Percentiles rank a stretch among this genome's conserved stretches.
Evolutionary conservation across 768 basidiomycete species (phyloP).

Genomic region (Leccinum incarnatum): DNA sequence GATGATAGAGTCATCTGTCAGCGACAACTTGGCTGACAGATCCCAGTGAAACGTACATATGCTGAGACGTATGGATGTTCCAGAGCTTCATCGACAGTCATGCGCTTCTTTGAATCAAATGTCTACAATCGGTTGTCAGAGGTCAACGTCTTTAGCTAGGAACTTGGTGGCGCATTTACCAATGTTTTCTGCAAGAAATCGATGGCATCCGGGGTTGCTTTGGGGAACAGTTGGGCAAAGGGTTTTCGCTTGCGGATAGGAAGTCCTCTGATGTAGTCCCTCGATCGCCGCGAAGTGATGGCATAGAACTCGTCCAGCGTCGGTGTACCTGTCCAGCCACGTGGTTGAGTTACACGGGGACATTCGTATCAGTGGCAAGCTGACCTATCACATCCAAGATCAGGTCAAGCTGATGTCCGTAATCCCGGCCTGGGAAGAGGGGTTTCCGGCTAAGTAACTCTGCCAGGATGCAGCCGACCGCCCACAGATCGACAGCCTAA

Average conservation of each 20-base stretch:
- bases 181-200: constrained; percentile 73
- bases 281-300: constrained; percentile 79
- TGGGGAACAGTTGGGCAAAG: constrained; percentile 73
- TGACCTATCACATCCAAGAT: constrained; percentile 84
- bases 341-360: constrained; percentile 20
- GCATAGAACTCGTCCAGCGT: constrained; percentile 89
- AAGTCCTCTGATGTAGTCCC: constrained; percentile 84
- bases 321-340: constrained; percentile 57
- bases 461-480: constrained; percentile 72
- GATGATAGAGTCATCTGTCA: constrained; percentile 6
- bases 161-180: constrained; percentile 33
- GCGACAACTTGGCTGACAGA: neutral
- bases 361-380: neutral
- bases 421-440: constrained; percentile 85
- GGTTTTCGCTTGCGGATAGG: constrained; percentile 76
- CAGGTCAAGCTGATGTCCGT: constrained; percentile 83
- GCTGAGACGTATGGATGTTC: constrained; percentile 79
- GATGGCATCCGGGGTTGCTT: constrained; percentile 68
- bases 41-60: constrained; percentile 47
- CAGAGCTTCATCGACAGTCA: constrained; percentile 80
- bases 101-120: constrained; percentile 84
- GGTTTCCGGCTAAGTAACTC: constrained; percentile 81
- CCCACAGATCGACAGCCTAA: constrained; percentile 73
- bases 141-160: constrained; percentile 28
- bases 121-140: constrained; percentile 43